A percentile compares a stretch with the other conserved stretches of the same genome.
These are phyloP conservation scores for Raddia distichophylla DNA, from an alignment of 176 grass and related monocot genomes.

Conservation along the genomic window DNA sequence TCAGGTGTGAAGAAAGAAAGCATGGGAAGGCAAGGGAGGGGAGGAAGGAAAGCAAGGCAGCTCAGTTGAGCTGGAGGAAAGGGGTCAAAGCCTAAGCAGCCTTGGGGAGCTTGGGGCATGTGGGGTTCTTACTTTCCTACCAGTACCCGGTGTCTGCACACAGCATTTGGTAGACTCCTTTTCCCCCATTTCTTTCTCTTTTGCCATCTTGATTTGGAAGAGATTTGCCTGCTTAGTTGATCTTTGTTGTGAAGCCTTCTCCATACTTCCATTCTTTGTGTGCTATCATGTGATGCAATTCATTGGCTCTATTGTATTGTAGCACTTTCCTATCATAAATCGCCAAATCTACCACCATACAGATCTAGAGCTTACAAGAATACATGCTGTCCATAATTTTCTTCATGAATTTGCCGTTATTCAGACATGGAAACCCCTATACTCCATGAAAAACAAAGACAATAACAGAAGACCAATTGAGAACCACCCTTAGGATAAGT, in stretches of 20 bases:
- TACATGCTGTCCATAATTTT: background rate
- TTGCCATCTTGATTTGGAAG: background rate
- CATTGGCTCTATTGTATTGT: background rate
- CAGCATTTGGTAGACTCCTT: constrained; percentile 30
- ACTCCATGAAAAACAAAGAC: no score
- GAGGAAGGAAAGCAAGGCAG: constrained; percentile 29
- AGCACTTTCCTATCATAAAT: background rate
- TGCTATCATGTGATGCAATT: background rate
- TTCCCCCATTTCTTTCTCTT: background rate
- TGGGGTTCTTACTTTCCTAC: constrained; percentile 57
- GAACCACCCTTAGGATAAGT: no score
- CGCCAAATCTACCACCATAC: background rate
- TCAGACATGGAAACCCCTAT: background rate
- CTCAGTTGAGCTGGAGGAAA: constrained; percentile 65
- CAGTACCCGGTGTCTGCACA: constrained; percentile 50
- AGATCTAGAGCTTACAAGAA: background rate
- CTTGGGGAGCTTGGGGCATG: constrained; percentile 49
- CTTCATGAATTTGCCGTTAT: background rate
- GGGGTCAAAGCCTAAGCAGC: constrained; percentile 55
- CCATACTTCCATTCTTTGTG: constrained; percentile 5
- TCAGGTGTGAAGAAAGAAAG: constrained; percentile 38
- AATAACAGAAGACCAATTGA: no score
- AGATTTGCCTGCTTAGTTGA: background rate
- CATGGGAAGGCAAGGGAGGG: background rate
- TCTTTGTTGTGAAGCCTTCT: background rate